Conservation (phyloP, 352 stramenopile species). For the Pythium apleroticum region DNA sequence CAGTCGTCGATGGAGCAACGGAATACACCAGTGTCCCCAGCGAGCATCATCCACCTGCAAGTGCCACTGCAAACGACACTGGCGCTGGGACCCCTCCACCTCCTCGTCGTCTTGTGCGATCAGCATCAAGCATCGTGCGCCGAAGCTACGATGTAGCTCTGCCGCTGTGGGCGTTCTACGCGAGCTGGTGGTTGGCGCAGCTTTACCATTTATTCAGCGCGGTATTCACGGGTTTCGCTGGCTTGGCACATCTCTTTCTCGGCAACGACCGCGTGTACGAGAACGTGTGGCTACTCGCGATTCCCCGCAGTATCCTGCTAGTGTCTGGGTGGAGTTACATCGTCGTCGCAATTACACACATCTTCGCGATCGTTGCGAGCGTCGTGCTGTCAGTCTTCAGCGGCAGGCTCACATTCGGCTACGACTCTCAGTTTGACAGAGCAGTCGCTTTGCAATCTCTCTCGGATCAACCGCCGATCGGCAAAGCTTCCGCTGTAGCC, state of each 20-base stretch:
- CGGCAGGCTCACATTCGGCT: constrained; percentile 8
- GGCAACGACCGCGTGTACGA: constrained; percentile 5
- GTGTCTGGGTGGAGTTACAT: constrained; percentile 5
- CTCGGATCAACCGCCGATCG: neutral
- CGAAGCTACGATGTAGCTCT: constrained; percentile 5
- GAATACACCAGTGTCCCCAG: neutral
- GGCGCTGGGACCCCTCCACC: too few species aligned
- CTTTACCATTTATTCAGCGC: constrained; percentile 16
- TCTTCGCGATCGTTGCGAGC: neutral
- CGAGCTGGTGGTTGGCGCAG: constrained; percentile 5
- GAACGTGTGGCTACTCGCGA: constrained; percentile 13
- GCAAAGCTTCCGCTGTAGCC: neutral
- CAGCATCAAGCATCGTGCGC: neutral
- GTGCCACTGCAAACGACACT: neutral
- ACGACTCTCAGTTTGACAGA: neutral
- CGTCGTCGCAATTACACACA: neutral
- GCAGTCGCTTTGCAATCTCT: neutral
- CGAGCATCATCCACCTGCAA: neutral
- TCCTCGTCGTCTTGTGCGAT: neutral
- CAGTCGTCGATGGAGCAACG: neutral
- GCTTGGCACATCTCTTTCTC: constrained; percentile 7
- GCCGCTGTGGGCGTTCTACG: neutral
- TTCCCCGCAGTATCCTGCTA: neutral
- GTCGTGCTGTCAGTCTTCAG: neutral
- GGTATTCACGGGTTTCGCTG: neutral